Evolutionary conservation across 805 yeast genomes (phyloP), one percentile per base, ranked within the genome.

Genomic region (Cyberlindnera bimundalis): DNA sequence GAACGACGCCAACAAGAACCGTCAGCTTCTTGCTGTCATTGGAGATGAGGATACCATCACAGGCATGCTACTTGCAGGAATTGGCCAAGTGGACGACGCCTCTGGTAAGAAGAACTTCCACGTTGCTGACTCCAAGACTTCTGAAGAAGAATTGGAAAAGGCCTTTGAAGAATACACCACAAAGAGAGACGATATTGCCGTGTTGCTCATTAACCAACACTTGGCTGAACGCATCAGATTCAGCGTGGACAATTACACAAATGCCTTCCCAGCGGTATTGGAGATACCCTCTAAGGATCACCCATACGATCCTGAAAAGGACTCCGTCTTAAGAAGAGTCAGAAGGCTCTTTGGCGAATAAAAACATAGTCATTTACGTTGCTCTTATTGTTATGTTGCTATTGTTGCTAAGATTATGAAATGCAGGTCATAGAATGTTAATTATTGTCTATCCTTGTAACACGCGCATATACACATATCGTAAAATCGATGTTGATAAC

Each of bases 221-320:
- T 64, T 93, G 50, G 98, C 99, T 14, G 98, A 93, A 56, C 74
- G 79, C 53, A 91, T 93, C 42, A 76, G 99, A 64, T 73, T 73
- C 51, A 74, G 75, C 50, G 88, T 93, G 33, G 99, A 93, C 56
- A 73, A 77, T 35, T 93, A 76, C 66, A 79, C 95, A 14, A 78
- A 81, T 49, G 96, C 99, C 10, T 93, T 93, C 66, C 99, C 99
- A 8, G 97, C 99, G 3, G 79, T 93, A 35, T 72, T 93, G 58
- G 99, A 93, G 67, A 93, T 93, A 47, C 99, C 99, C 20, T 88
- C 97, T 13, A 93, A 93, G 70, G 99, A 93, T 60, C 98, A 93
- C 63, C 98, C 99, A 17, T 93, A 93, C 63, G 73, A 93, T 63
- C 99, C 99, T 16, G 98, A 91, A 63, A 93, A 91, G 78, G 99